Base-by-base conservation (phyloP, 2,329 filamentous ascomycete species). In the Beauveria pseudobassiana region DNA sequence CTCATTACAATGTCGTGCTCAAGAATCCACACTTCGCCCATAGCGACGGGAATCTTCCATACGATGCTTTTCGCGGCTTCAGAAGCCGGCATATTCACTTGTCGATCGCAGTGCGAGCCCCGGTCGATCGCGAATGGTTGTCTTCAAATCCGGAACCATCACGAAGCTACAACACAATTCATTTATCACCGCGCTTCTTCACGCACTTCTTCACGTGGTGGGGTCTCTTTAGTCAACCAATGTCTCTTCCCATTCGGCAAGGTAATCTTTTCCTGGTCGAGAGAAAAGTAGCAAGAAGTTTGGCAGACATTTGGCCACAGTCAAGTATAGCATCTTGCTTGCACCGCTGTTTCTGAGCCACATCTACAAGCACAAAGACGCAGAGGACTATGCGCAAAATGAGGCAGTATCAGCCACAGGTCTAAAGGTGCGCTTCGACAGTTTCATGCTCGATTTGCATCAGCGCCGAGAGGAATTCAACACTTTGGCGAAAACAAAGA, bases 261-360 rank as follows among this genome's bases (percentile, higher is more conserved):
- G 95, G 95, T 18, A 83, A 84, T 52, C 81, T 99, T 3, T 93
- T 87, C 93, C 93, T 6, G 92, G 91, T 0, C 84, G 92, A 26
- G 95, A 97, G 68, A 97, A 96, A 79, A 95, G 91, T 51, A 97
- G 91, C 80, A 99, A 99, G 77, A 99, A 99, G 73, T 99, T 99
- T 72, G 93, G 93, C 16, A 86, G 95, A 55, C 96, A 99, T 75
- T 79, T 99, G 64, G 93, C 92, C n/a, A 99, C 96, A 9, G 93
- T 99, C 79, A 99, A 99, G 78, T 98, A 98, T 77, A 97, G 93
- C 65, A 78, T 99, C 24, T 82, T 98, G 3, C 80, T 99, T 18
- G 96, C 95, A 2, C 95, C 95, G 0, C 78, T 99, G 2, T 99
- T 96, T 73, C 84, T 99, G 65, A 96, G 93, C 67, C 95, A 99